Base-by-base conservation (phyloP, 2,329 filamentous ascomycete species). In the Colletotrichum kahawae region DNA sequence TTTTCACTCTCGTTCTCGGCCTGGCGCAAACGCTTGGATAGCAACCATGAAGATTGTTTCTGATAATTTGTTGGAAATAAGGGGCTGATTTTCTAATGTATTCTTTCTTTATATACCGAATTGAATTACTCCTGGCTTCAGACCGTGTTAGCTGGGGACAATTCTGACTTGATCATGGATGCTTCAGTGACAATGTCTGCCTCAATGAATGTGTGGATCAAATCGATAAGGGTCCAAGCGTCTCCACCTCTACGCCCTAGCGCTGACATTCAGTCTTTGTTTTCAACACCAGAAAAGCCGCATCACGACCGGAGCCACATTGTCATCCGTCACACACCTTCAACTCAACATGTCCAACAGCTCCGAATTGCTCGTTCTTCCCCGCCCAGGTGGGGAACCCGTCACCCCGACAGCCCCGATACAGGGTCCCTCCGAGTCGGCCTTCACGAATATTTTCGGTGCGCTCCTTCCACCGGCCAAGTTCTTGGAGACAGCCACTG, bases 391-490 rank as follows among this genome's bases (percentile, higher is more conserved):
- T 8, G 33, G 24, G 13, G 36, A 10, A 12, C 7, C 24, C 8
- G 24, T 33, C 64, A 14, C 67, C 33, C 29, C 72, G 21, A 38
- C 31, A 24, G 2, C 24, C 2, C 70, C 83, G 7, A 83, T 88
- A 12, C 21, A 79, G 24, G 86, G 78, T 1, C 84, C 86, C 2
- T 34, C 82, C 0, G 85, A 88, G 70, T 67, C 66, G n/a, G 70
- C 75, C 2, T 87, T 88, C 64, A 82, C 80, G 3, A 33, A 73
- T 4, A 75, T 79, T 0, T 88, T 88, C 59, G 86, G 86, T 27
- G 64, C 70, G 0, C 78, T 87, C 1, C 81, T 88, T 1, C 86
- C 86, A 0, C 72, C 79, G 1, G 85, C 83, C 6, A 75, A 80
- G 31, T 87, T 82, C 64, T 75, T 87, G 0, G 34, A 76, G 4